Evolutionary conservation across 305 asterid species (phyloP).

Genomic region (Rubia balearica): DNA sequence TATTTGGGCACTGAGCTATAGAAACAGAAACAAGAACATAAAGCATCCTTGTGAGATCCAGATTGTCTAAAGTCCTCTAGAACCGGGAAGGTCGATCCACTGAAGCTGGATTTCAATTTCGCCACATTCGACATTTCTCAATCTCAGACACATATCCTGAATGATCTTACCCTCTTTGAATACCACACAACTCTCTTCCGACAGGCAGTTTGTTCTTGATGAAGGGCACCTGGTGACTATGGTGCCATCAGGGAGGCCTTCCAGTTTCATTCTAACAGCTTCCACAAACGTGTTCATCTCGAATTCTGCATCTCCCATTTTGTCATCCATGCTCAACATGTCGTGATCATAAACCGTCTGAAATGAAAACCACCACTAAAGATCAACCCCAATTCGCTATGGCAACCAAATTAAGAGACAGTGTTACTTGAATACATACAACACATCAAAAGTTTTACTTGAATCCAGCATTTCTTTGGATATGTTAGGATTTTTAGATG

Average conservation of each 20-base stretch:
- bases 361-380: constrained; percentile 11
- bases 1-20: constrained; percentile 5
- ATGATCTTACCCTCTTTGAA: constrained; percentile 53
- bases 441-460: background rate
- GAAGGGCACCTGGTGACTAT: constrained; percentile 45
- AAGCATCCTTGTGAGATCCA: background rate
- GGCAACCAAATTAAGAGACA: background rate
- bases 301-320: constrained; percentile 81
- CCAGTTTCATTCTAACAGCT: constrained; percentile 41
- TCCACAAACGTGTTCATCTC: constrained; percentile 55
- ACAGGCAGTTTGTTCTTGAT: constrained; percentile 52
- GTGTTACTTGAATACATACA: background rate
- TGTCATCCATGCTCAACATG: constrained; percentile 78
- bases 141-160: constrained; percentile 74
- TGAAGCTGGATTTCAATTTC: constrained; percentile 77
- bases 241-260: constrained; percentile 54
- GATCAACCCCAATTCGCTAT: background rate
- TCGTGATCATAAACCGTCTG: constrained; percentile 87
- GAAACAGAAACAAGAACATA: background rate
- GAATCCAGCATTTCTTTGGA: background rate
- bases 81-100: constrained; percentile 76
- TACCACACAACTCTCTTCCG: constrained; percentile 56
- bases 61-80: constrained; percentile 31
- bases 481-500: background rate
- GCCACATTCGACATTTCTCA: constrained; percentile 77